Conservation (phyloP, 768 basidiomycete species). For the Mycena indigotica region DNA sequence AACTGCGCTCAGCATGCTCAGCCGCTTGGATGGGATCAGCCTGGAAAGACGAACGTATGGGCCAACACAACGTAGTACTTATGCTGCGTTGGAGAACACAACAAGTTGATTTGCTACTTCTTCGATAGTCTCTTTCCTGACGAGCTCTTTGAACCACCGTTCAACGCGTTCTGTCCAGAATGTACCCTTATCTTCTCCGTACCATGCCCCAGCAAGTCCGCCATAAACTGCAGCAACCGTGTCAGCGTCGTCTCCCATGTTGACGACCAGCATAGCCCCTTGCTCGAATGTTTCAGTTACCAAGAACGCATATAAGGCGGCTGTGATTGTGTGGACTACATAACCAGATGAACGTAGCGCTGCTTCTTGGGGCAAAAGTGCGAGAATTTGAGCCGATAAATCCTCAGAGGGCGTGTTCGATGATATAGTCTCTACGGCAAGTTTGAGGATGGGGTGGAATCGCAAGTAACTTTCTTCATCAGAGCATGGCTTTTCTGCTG, state of each 20-base stretch:
- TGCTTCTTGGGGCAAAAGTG: slow-evolving; percentile 29
- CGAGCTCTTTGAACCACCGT: slow-evolving; percentile 37
- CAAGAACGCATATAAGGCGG: slow-evolving; percentile 49
- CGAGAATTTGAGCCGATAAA: neutral
- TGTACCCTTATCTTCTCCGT: slow-evolving; percentile 7
- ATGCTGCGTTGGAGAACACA: slow-evolving; percentile 23
- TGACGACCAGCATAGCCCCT: slow-evolving; percentile 47
- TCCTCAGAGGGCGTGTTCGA: neutral
- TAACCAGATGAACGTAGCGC: slow-evolving; percentile 43
- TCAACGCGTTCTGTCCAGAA: slow-evolving; percentile 44
- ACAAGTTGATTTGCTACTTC: slow-evolving; percentile 40
- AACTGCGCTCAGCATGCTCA: too few species aligned
- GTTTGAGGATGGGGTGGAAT: slow-evolving; percentile 43
- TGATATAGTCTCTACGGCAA: slow-evolving; percentile 21
- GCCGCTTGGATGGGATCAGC: too few species aligned
- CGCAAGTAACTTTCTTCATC: slow-evolving; percentile 36
- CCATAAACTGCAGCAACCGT: slow-evolving; percentile 49
- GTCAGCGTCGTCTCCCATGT: slow-evolving; percentile 48
- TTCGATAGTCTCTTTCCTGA: slow-evolving; percentile 38
- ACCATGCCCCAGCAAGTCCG: slow-evolving; percentile 37
- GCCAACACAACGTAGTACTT: too few species aligned
- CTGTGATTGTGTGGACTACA: slow-evolving; percentile 42
- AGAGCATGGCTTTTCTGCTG: slow-evolving; percentile 29
- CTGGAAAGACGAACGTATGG: too few species aligned
- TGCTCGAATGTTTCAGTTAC: slow-evolving; percentile 45